Evolutionary conservation across 2,329 filamentous ascomycete genomes (phyloP).

Genomic region (Aspergillus puulaauensis): DNA sequence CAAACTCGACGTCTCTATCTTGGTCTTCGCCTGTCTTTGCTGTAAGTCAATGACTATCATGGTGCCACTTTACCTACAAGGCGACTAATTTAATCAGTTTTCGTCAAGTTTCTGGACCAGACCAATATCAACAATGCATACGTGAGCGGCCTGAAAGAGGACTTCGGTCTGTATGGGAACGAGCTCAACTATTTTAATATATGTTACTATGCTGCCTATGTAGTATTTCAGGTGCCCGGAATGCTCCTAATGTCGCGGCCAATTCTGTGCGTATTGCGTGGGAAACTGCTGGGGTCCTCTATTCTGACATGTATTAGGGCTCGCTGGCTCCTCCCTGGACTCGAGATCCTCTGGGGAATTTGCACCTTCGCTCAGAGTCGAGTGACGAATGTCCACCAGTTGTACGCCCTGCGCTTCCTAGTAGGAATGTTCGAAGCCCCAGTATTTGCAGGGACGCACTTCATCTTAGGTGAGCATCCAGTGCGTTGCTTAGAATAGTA

Average conservation of each 20-base stretch:
- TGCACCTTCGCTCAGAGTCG: conserved; percentile 35
- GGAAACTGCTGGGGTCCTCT: not conserved
- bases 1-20: conserved; percentile 32
- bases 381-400: conserved; percentile 31
- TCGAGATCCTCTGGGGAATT: conserved; percentile 36
- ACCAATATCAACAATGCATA: conserved; percentile 37
- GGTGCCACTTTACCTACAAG: not conserved
- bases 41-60: conserved; percentile 23
- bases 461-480: conserved; percentile 25
- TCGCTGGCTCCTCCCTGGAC: conserved; percentile 29
- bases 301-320: conserved; percentile 14
- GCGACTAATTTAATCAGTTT: conserved; percentile 19
- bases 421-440: conserved; percentile 36
- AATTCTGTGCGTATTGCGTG: conserved; percentile 19
- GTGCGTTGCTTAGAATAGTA: not conserved
- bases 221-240: conserved; percentile 32
- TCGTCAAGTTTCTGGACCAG: conserved; percentile 32
- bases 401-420: conserved; percentile 35
- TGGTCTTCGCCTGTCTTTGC: conserved; percentile 32
- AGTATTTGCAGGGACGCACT: conserved; percentile 34
- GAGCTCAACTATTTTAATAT: conserved; percentile 33
- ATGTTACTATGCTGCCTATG: conserved; percentile 31
- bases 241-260: conserved; percentile 31
- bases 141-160: conserved; percentile 33
- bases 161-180: conserved; percentile 31